A percentile compares a stretch with the other conserved stretches of the same genome.
These are phyloP conservation scores for Parietaria judaica DNA, from an alignment of 306 rosid genomes.

Conservation along the genomic window DNA sequence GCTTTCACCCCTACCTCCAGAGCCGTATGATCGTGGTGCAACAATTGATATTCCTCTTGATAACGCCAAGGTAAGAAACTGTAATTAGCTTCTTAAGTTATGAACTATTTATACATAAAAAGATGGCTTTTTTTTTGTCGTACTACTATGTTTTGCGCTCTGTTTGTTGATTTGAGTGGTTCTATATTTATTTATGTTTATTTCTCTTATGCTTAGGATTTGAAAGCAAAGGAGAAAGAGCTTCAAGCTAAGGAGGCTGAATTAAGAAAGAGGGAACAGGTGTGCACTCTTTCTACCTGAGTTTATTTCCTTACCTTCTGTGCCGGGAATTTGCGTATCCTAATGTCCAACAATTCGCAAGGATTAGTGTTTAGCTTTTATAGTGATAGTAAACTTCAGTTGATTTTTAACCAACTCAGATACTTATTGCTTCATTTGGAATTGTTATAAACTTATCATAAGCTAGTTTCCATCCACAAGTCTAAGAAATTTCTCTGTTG, in stretches of 20 bases:
- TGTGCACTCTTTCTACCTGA: slow-evolving; percentile 20
- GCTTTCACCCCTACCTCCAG: slow-evolving; percentile 76
- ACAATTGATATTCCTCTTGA: slow-evolving; percentile 68
- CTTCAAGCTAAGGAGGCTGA: slow-evolving; percentile 85
- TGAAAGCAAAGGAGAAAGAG: slow-evolving; percentile 72
- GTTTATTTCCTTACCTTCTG: slow-evolving; percentile 5
- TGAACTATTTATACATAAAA: neutral
- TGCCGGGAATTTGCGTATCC: neutral
- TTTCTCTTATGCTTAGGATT: slow-evolving; percentile 36
- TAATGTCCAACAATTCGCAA: neutral
- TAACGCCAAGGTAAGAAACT: slow-evolving; percentile 33
- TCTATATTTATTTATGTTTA: neutral
- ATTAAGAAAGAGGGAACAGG: slow-evolving; percentile 82
- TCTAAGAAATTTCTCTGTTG: neutral
- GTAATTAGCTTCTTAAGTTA: too few relatives aligned
- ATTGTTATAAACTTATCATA: neutral
- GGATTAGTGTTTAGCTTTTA: neutral
- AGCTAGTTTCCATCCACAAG: neutral
- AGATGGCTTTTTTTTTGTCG: neutral
- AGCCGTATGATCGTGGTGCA: slow-evolving; percentile 71
- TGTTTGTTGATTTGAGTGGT: slow-evolving; percentile 16
- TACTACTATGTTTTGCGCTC: neutral
- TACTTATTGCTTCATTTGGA: too few relatives aligned
- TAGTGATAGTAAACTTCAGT: neutral
- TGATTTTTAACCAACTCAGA: neutral